Percentiles rank a stretch among this genome's conserved stretches.
Evolutionary conservation across 495 filamentous ascomycete species (phyloP).

Genomic region (Umbilicaria muhlenbergii): DNA sequence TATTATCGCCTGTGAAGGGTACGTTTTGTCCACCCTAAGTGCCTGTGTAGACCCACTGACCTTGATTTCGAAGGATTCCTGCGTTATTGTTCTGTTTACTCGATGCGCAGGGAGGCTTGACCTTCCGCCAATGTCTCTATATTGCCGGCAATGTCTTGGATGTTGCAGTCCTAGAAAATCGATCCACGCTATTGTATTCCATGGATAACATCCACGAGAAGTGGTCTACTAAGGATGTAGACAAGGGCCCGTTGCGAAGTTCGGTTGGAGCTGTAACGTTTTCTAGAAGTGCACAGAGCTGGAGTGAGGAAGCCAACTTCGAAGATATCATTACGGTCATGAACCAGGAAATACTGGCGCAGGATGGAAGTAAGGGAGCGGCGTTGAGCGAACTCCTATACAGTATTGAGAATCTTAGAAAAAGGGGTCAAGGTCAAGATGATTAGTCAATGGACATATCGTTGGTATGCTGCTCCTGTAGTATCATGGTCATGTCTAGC

Average conservation of each 20-base stretch:
- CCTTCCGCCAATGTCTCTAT: constrained; percentile 27
- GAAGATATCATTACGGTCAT: neutral
- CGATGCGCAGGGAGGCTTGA: constrained; percentile 23
- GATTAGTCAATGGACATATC: constrained; percentile 7
- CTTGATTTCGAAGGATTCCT: constrained; percentile 14
- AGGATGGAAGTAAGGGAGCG: constrained; percentile 1
- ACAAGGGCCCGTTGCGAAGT: constrained; percentile 10
- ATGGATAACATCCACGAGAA: constrained; percentile 34
- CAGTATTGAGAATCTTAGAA: constrained; percentile 55
- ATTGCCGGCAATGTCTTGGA: constrained; percentile 48
- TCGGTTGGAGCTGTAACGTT: neutral
- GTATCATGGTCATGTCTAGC: too few relatives aligned
- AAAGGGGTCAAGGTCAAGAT: constrained; percentile 36
- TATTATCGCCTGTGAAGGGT: constrained; percentile 57
- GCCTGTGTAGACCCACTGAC: constrained; percentile 12
- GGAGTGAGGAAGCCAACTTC: too few relatives aligned
- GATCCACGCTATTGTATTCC: constrained; percentile 33
- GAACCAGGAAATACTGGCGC: neutral
- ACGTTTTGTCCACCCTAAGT: constrained; percentile 13
- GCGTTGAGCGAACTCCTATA: constrained; percentile 43
- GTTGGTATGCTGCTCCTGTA: too few relatives aligned
- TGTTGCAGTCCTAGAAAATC: constrained; percentile 21
- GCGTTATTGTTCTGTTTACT: constrained; percentile 44
- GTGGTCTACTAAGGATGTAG: constrained; percentile 4
- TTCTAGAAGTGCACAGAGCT: too few relatives aligned